phyloP scores from a whole-genome alignment of 2,329 filamentous ascomycete genomes.

The Xylariaceae sp. region DNA sequence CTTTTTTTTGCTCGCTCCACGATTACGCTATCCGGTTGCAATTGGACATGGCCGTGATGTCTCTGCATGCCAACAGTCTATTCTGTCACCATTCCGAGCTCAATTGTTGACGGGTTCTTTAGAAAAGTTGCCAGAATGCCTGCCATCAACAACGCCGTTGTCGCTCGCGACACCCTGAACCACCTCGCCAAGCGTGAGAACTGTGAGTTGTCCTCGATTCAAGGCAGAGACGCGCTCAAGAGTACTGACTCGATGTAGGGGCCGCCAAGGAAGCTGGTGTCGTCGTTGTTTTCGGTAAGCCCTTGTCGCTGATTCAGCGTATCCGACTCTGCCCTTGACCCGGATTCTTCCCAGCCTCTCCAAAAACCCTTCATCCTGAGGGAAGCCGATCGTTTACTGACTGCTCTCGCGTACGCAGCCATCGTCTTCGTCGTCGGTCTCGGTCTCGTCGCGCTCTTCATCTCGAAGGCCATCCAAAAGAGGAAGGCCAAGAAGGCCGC shows the following conservation, averaged over 20 bases:
- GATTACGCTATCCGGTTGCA: no score
- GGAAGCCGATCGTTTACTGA: slow-evolving; percentile 3
- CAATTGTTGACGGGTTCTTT: slow-evolving; percentile 12
- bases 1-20: no score
- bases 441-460: slow-evolving; percentile 22
- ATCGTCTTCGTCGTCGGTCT: slow-evolving; percentile 26
- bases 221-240: not conserved
- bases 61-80: no score
- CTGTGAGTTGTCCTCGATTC: slow-evolving; percentile 14
- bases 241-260: slow-evolving; percentile 15
- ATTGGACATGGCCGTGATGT: no score
- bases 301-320: no score
- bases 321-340: no score
- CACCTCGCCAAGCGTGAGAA: slow-evolving; percentile 24
- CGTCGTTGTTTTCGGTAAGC: slow-evolving; percentile 26
- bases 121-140: slow-evolving; percentile 22
- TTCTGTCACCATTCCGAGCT: slow-evolving; percentile 13
- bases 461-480: slow-evolving; percentile 21
- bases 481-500: slow-evolving; percentile 22
- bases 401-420: slow-evolving; percentile 11
- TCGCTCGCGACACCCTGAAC: slow-evolving; percentile 25
- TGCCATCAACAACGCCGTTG: slow-evolving; percentile 25
- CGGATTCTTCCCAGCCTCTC: no score
- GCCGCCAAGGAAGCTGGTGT: slow-evolving; percentile 25
- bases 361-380: no score